Evolutionary conservation across 345 rosid species (phyloP).

Genomic region (Psidium guajava): DNA sequence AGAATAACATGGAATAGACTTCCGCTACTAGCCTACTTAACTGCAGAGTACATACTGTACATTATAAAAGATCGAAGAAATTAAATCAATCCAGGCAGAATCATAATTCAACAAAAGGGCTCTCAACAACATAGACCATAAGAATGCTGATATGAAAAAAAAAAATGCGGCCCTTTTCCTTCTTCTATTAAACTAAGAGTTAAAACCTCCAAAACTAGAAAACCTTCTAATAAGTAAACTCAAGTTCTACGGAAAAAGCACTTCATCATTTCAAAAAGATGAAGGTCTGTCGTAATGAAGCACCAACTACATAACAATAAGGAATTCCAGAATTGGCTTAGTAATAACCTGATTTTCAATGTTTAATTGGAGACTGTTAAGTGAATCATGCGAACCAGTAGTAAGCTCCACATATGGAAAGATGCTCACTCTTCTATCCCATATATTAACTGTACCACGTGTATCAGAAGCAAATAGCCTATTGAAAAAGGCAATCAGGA

Average conservation of each 20-base stretch:
- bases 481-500: neutral
- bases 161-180: neutral
- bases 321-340: neutral
- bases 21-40: neutral
- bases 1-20: neutral
- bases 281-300: neutral
- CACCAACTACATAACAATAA: neutral
- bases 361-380: conserved; percentile 55
- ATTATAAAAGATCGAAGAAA: neutral
- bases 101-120: neutral
- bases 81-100: neutral
- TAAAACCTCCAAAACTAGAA: neutral
- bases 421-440: conserved; percentile 70
- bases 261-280: neutral
- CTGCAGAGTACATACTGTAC: neutral
- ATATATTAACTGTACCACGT: conserved; percentile 49
- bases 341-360: conserved; percentile 64
- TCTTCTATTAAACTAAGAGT: neutral
- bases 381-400: conserved; percentile 23
- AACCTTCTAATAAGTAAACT: neutral
- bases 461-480: conserved; percentile 80
- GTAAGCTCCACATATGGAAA: conserved; percentile 65
- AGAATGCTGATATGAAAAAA: neutral
- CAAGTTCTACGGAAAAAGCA: neutral
- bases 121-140: neutral